These are phyloP conservation scores for Rhynchospora breviuscula DNA, from an alignment of 176 grass and related monocot genomes.

Conservation along the genomic window DNA sequence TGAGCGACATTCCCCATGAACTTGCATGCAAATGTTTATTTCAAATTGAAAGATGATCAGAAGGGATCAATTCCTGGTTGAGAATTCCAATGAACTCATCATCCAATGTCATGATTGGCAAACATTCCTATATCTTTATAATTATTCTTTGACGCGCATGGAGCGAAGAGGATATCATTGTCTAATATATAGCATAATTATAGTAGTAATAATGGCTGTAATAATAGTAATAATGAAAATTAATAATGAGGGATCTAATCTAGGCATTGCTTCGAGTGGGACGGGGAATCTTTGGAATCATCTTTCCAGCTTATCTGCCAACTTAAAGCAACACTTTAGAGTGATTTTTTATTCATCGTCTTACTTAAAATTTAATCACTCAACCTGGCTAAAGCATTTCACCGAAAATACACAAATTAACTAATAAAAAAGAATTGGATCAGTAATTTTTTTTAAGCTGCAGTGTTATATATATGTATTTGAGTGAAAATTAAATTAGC, in stretches of 20 bases:
- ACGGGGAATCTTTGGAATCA: constrained; percentile 10
- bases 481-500: no score
- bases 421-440: no score
- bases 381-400: no score
- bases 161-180: constrained; percentile 4
- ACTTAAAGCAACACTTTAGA: no score
- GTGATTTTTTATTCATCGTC: no score
- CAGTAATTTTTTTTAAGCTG: no score
- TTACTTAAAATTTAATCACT: no score
- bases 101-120: constrained; percentile 19
- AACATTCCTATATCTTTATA: neutral
- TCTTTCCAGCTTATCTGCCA: neutral
- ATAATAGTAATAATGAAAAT: neutral
- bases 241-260: constrained; percentile 15
- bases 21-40: constrained; percentile 1
- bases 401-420: no score
- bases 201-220: constrained; percentile 1
- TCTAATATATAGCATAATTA: constrained; percentile 17
- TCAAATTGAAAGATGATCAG: neutral
- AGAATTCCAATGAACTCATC: constrained; percentile 13
- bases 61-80: neutral
- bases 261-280: neutral
- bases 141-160: constrained; percentile 5
- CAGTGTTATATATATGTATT: no score
- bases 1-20: neutral